A percentile compares a stretch with the other conserved stretches of the same genome.
phyloP scores from a whole-genome alignment of 179 eudicot species.

The Gypsophila paniculata region DNA sequence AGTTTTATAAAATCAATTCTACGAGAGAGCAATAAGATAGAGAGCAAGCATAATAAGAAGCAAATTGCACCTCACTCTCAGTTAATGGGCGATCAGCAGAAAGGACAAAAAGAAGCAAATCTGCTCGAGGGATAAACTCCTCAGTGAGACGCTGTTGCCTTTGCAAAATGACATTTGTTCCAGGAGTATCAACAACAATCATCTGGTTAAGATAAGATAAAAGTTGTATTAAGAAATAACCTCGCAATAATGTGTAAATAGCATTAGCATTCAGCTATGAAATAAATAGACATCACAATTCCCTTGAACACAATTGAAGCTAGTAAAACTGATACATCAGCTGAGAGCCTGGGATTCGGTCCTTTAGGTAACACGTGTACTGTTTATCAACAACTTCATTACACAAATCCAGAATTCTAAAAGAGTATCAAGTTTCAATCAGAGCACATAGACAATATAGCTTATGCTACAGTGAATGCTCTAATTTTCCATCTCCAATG shows the following conservation, averaged over 20 bases:
- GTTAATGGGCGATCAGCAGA: conserved; percentile 97
- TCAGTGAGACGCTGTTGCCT: conserved; percentile 95
- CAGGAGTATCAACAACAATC: conserved; percentile 96
- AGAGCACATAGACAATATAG: too few relatives aligned
- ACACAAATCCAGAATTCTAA: neutral
- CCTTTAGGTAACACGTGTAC: neutral
- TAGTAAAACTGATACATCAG: neutral
- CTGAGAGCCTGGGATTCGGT: neutral
- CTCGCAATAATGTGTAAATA: neutral
- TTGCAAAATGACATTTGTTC: conserved; percentile 97
- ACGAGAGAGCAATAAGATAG: neutral
- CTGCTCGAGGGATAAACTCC: conserved; percentile 98
- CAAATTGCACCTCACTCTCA: conserved; percentile 80
- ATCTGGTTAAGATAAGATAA: conserved; percentile 46
- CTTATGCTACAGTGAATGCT: too few relatives aligned
- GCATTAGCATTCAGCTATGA: neutral
- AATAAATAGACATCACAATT: conserved; percentile 3
- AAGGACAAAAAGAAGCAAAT: conserved; percentile 86
- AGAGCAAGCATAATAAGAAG: conserved; percentile 16
- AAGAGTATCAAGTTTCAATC: neutral
- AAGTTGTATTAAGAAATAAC: neutral
- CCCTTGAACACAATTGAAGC: neutral
- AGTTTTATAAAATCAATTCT: neutral
- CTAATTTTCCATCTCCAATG: too few relatives aligned
- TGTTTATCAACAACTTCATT: neutral